Evolutionary conservation across 306 rosid genomes (phyloP), one percentile per base, ranked within the genome.

Genomic region (Cucurbita argyrosperma): DNA sequence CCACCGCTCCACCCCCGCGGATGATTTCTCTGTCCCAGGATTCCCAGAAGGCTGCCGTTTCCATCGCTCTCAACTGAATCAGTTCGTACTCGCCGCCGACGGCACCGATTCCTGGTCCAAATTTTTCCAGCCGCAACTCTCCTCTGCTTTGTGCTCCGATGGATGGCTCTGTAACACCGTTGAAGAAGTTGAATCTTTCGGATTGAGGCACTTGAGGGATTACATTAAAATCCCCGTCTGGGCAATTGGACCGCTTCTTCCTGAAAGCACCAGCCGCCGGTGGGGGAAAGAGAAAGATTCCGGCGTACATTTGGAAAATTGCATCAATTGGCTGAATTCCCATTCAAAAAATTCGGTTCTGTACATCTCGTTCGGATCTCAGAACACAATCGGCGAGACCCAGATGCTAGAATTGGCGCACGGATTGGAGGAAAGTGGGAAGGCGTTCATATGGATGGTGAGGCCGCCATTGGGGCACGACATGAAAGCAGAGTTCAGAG

Each of bases 321-420:
- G 88, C 80, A 54, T 83, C 0, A 76, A 82, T 53, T 92, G 96
- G 96, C 83, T 92, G 0, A 73, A 90, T 61, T 65, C 21, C 9
- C 82, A 85, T 5, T 66, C 46, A 7, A 71, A 75, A 0, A 60
- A 50, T 4, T 90, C 92, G 6, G 96, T 92, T 78, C 53, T 92
- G 8, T 90, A 90, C 79, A 74, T 92, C 49, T 90, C 88, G 3
- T 92, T 92, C 72, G 98, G 98, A 8, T 92, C 98, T 12, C 98
- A 92, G 83, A 85, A 90, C 84, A 85, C 96, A 0, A 84, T 92
- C 15, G 77, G 78, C 35, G 80, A 77, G 0, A 51, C 83, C 59
- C 91, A 88, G 23, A 90, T 92, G 96, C 82, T 80, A 89, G 89
- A 87, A 3, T 62, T 92, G 45, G 96, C 98, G 1, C 62, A 40